Evolutionary conservation across 2,329 filamentous ascomycete genomes (phyloP).

Genomic region (Aspergillus sp.): DNA sequence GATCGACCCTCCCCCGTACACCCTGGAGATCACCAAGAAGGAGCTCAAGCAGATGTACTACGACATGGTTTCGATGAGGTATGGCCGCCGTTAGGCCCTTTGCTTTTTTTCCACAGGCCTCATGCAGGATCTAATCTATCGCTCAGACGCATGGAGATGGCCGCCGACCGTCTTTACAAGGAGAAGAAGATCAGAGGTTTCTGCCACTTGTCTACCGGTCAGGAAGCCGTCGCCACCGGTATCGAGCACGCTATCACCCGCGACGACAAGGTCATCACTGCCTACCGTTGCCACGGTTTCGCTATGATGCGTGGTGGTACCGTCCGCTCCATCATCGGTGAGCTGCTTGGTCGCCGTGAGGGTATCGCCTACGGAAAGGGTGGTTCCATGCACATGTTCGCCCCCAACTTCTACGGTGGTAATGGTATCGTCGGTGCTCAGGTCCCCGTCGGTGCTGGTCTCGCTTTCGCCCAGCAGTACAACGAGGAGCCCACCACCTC

Average conservation of each 20-base stretch:
- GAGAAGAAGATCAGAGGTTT: constrained; percentile 99
- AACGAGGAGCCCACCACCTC: constrained; percentile 80
- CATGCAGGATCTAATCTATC: not conserved
- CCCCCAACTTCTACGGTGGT: constrained; percentile 95
- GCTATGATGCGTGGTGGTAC: constrained; percentile 92
- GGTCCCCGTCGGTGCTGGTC: constrained; percentile 93
- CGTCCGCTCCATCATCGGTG: constrained; percentile 91
- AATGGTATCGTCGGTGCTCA: constrained; percentile 99
- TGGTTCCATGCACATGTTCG: constrained; percentile 99
- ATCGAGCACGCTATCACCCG: constrained; percentile 95
- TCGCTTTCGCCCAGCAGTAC: constrained; percentile 98
- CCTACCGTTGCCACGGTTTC: constrained; percentile 98
- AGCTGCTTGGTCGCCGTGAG: constrained; percentile 90
- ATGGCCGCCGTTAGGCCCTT: constrained; percentile 44
- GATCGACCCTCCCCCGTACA: constrained; percentile 93
- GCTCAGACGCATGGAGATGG: constrained; percentile 96
- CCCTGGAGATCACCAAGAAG: constrained; percentile 90
- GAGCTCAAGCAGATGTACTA: constrained; percentile 99
- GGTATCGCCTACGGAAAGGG: constrained; percentile 99
- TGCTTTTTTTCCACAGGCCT: not conserved
- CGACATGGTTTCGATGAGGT: constrained; percentile 95
- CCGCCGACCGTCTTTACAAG: constrained; percentile 98
- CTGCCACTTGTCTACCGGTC: constrained; percentile 96
- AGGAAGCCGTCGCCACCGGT: constrained; percentile 95
- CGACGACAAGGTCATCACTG: constrained; percentile 91